Evolutionary conservation across 2,329 filamentous ascomycete genomes (phyloP).

Genomic region (Didymella lethalis): DNA sequence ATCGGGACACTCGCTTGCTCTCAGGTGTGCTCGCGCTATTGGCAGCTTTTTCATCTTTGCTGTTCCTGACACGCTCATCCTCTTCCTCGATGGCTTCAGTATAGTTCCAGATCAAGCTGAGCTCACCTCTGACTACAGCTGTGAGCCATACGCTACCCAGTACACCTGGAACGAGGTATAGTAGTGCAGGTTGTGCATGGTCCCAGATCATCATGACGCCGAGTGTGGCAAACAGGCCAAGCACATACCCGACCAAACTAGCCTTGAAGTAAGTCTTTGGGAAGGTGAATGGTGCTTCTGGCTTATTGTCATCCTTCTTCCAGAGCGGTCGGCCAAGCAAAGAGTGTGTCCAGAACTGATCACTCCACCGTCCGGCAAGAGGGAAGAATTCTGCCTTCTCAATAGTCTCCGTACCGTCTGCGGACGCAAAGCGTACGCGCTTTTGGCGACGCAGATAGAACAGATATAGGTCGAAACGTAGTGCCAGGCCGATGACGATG

Average conservation of each 20-base stretch:
- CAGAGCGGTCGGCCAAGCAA: conserved; percentile 42
- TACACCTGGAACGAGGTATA: conserved; percentile 92
- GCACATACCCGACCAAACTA: conserved; percentile 75
- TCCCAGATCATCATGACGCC: conserved; percentile 78
- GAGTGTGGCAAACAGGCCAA: conserved; percentile 80
- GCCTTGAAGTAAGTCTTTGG: conserved; percentile 86
- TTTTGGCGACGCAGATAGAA: conserved; percentile 76
- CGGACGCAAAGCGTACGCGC: conserved; percentile 23
- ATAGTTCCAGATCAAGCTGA: conserved; percentile 80
- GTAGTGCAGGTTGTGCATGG: conserved; percentile 85
- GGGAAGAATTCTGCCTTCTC: conserved; percentile 54
- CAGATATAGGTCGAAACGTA: conserved; percentile 90
- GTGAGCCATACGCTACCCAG: conserved; percentile 78
- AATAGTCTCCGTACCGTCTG: conserved; percentile 25
- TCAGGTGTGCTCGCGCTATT: conserved; percentile 11
- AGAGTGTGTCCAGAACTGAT: conserved; percentile 76
- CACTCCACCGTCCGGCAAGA: conserved; percentile 78
- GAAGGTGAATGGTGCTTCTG: conserved; percentile 61
- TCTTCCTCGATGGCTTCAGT: conserved; percentile 67
- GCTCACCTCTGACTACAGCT: conserved; percentile 73
- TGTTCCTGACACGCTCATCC: conserved; percentile 26
- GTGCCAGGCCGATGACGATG: conserved; percentile 84
- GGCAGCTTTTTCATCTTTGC: conserved; percentile 11
- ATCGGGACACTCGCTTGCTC: conserved; percentile 20
- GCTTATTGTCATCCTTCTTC: conserved; percentile 18